Conservation (phyloP, 495 filamentous ascomycete species). For the Trichodelitschia bisporula region DNA sequence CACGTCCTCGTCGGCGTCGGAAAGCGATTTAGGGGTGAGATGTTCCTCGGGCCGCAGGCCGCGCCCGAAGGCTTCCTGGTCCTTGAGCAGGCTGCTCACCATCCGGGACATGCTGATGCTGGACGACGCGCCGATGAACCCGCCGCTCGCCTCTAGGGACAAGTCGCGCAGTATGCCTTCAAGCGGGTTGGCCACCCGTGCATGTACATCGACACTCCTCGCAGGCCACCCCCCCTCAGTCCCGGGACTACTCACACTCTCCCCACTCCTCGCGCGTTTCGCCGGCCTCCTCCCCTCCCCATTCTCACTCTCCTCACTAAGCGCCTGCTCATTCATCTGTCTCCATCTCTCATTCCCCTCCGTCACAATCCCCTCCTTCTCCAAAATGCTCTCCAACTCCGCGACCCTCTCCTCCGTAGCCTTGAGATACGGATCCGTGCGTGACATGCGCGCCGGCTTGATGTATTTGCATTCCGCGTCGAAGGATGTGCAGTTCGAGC, state of each 20-base stretch:
- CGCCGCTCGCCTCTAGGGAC: neutral
- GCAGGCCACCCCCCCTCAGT: neutral
- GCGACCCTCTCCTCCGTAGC: neutral
- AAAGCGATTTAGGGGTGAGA: neutral
- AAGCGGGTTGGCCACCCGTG: neutral
- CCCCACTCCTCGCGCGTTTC: neutral
- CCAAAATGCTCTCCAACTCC: neutral
- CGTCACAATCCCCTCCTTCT: neutral
- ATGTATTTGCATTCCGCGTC: neutral
- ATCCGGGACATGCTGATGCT: neutral
- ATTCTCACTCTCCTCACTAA: neutral
- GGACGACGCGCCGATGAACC: neutral
- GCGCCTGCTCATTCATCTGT: neutral
- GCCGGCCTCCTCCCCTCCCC: neutral
- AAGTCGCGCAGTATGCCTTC: neutral
- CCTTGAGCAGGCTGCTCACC: neutral
- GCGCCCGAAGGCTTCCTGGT: neutral
- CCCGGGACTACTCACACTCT: neutral
- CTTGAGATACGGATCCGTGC: neutral
- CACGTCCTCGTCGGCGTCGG: neutral
- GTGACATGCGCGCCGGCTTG: neutral
- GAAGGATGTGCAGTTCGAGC: neutral
- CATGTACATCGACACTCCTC: neutral
- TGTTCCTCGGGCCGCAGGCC: neutral
- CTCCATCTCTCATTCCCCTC: neutral